A percentile compares a stretch with the other conserved stretches of the same genome.
Evolutionary conservation across 2,329 filamentous ascomycete species (phyloP).

Genomic region (Pleurostoma richardsiae): DNA sequence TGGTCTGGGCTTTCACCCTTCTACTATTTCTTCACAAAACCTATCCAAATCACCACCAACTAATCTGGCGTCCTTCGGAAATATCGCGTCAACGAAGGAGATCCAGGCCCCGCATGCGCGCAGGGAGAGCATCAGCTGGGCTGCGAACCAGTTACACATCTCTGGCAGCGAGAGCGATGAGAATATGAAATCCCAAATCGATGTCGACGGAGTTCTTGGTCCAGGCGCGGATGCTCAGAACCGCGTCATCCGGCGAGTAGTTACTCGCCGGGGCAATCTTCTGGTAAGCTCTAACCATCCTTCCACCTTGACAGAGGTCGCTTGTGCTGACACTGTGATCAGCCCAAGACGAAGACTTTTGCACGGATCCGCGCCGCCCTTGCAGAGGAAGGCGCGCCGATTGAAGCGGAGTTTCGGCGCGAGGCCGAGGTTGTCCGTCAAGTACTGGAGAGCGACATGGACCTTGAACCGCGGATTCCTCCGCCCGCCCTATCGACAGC

Average conservation of each 20-base stretch:
- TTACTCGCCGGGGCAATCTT: slow-evolving; percentile 84
- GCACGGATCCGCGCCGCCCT: slow-evolving; percentile 87
- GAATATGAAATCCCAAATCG: slow-evolving; percentile 40
- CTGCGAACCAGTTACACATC: slow-evolving; percentile 83
- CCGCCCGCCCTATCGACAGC: slow-evolving; percentile 38
- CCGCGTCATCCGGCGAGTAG: slow-evolving; percentile 74
- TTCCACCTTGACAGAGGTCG: background rate
- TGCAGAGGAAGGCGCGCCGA: slow-evolving; percentile 78
- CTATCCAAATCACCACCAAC: slow-evolving; percentile 71
- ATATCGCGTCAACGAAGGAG: slow-evolving; percentile 28
- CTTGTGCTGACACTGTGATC: slow-evolving; percentile 19
- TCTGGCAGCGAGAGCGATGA: slow-evolving; percentile 78
- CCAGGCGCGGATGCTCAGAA: slow-evolving; percentile 54
- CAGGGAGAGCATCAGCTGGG: slow-evolving; percentile 84
- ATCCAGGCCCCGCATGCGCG: slow-evolving; percentile 46
- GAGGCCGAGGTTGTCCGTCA: slow-evolving; percentile 96
- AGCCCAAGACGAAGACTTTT: slow-evolving; percentile 97
- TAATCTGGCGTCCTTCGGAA: slow-evolving; percentile 16
- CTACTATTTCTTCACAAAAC: slow-evolving; percentile 22
- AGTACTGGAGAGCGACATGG: slow-evolving; percentile 82
- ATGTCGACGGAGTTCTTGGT: slow-evolving; percentile 37
- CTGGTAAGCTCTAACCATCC: slow-evolving; percentile 51
- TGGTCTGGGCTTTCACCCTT: slow-evolving; percentile 44
- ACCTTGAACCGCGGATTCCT: slow-evolving; percentile 41
- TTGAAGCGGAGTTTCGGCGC: slow-evolving; percentile 82